phyloP scores from a whole-genome alignment of 306 rosid species.

The Corylus heterophylla region DNA sequence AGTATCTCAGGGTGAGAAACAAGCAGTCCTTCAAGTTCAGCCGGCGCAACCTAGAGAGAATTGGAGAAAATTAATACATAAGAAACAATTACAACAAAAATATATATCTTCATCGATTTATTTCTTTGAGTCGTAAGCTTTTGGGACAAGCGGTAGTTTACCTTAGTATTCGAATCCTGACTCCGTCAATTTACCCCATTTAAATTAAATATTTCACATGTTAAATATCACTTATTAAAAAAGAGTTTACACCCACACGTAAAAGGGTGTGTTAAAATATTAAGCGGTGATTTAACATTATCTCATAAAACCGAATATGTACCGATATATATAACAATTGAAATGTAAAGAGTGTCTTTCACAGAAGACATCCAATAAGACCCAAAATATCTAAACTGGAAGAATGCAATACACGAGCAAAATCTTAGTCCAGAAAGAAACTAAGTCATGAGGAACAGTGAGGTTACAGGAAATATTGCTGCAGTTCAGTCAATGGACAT shows the following conservation, averaged over 20 bases:
- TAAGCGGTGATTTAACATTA: no score
- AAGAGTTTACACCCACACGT: no score
- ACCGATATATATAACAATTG: neutral
- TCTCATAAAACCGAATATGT: neutral
- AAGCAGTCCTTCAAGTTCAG: slow-evolving; percentile 92
- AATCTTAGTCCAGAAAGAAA: neutral
- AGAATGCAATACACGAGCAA: neutral
- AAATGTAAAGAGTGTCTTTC: neutral
- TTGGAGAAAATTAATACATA: slow-evolving; percentile 1
- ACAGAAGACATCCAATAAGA: neutral
- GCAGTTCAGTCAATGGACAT: neutral
- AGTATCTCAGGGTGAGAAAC: slow-evolving; percentile 90
- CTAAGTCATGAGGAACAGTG: neutral
- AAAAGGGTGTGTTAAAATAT: no score
- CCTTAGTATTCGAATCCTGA: neutral
- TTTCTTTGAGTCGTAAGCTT: no score
- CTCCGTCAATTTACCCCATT: neutral
- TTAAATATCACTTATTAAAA: no score
- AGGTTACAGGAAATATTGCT: neutral
- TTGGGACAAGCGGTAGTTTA: no score
- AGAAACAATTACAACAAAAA: neutral
- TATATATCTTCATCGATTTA: no score
- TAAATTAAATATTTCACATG: no score
- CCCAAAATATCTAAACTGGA: neutral
- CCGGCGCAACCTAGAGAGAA: slow-evolving; percentile 82